phyloP scores from a whole-genome alignment of 164 flowering plant genomes.

The Magnolia sinica region DNA sequence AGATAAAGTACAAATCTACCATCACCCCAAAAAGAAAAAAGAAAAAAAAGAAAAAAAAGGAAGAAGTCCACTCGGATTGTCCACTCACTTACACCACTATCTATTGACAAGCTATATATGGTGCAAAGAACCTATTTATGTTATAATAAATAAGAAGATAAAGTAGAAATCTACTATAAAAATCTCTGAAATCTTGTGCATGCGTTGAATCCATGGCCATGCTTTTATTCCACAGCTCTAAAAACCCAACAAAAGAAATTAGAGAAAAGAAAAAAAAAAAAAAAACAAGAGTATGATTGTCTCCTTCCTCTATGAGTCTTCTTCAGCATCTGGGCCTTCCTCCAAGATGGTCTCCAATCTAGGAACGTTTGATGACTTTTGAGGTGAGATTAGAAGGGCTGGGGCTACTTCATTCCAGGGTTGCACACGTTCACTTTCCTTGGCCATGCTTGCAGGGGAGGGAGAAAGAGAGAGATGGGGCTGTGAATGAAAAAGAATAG shows the following conservation, averaged over 20 bases:
- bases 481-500: background rate
- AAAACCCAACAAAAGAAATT: background rate
- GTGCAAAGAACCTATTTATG: too few species aligned
- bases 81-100: too few species aligned
- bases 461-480: too few species aligned
- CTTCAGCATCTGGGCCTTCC: background rate
- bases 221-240: background rate
- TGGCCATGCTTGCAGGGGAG: background rate
- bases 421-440: slow-evolving; percentile 1
- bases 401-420: slow-evolving; percentile 9
- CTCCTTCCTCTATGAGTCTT: background rate
- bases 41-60: too few species aligned
- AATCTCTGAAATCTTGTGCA: too few species aligned
- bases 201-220: background rate
- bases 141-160: too few species aligned
- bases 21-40: too few species aligned
- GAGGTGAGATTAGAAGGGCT: background rate
- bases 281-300: background rate
- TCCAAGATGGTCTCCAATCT: slow-evolving; percentile 1
- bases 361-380: background rate
- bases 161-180: too few species aligned
- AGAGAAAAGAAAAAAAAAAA: background rate
- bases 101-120: too few species aligned
- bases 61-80: too few species aligned
- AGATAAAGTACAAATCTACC: too few species aligned